A percentile compares a stretch with the other conserved stretches of the same genome.
phyloP scores from a whole-genome alignment of 2,329 filamentous ascomycete genomes.

The Sordariomycetes sp. region DNA sequence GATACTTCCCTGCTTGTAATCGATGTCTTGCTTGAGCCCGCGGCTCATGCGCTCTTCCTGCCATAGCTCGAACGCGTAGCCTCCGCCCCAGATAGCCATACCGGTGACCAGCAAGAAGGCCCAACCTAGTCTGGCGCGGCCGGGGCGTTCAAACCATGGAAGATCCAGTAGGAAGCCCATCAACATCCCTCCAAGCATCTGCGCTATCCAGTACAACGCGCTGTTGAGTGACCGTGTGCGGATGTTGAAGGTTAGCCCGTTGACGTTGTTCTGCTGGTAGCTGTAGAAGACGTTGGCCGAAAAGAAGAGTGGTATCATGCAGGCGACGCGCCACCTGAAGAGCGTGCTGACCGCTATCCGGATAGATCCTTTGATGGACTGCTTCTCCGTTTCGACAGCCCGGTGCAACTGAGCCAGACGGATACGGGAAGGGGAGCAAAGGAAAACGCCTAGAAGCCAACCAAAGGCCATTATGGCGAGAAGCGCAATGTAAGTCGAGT shows the following conservation, averaged over 20 bases:
- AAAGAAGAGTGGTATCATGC: slow-evolving; percentile 45
- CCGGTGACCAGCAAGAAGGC: slow-evolving; percentile 34
- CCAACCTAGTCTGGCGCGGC: slow-evolving; percentile 37
- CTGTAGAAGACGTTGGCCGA: slow-evolving; percentile 47
- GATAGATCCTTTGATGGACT: slow-evolving; percentile 22
- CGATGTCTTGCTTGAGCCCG: slow-evolving; percentile 32
- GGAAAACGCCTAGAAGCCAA: slow-evolving; percentile 34
- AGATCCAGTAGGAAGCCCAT: slow-evolving; percentile 36
- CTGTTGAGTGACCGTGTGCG: slow-evolving; percentile 46
- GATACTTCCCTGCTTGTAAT: slow-evolving; percentile 34
- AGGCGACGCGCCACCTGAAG: slow-evolving; percentile 33
- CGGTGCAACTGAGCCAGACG: slow-evolving; percentile 24
- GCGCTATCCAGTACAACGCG: slow-evolving; percentile 45
- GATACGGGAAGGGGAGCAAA: slow-evolving; percentile 36
- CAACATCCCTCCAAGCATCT: slow-evolving; percentile 43
- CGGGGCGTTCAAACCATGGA: slow-evolving; percentile 28
- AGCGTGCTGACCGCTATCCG: slow-evolving; percentile 26
- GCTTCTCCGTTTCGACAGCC: slow-evolving; percentile 27
- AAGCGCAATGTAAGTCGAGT: slow-evolving; percentile 40
- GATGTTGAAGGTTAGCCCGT: slow-evolving; percentile 44
- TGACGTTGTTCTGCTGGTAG: slow-evolving; percentile 47
- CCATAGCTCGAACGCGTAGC: slow-evolving; percentile 56
- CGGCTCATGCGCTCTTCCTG: slow-evolving; percentile 32
- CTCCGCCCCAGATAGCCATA: slow-evolving; percentile 48
- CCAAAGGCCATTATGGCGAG: slow-evolving; percentile 38